phyloP scores from a whole-genome alignment of 257 asterid genomes.

The Solanum tarijense region DNA sequence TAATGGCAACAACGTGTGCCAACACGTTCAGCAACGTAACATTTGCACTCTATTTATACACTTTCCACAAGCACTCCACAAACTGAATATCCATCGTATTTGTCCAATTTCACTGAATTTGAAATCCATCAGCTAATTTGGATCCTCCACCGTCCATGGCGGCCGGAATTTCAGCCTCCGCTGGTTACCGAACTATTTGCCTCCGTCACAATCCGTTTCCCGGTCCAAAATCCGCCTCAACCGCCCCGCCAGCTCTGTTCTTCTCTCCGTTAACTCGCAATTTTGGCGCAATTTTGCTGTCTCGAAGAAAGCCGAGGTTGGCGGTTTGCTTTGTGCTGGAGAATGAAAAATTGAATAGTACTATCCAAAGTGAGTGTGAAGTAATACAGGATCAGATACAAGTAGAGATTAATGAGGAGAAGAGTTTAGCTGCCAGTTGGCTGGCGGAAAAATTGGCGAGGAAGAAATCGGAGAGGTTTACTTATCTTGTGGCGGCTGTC shows the following conservation, averaged over 20 bases:
- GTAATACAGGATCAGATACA: constrained; percentile 5
- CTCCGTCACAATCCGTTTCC: constrained; percentile 18
- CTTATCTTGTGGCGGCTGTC: constrained; percentile 89
- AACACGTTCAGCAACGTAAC: not conserved
- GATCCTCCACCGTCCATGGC: constrained; percentile 40
- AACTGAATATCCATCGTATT: not conserved
- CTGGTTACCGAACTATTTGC: constrained; percentile 12
- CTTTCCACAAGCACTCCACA: not conserved
- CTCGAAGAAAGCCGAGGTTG: constrained; percentile 18
- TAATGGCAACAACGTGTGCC: not conserved
- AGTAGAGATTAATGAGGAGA: constrained; percentile 17
- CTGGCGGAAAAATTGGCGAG: constrained; percentile 55
- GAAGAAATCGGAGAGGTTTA: constrained; percentile 76
- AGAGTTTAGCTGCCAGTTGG: constrained; percentile 11
- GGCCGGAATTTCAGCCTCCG: constrained; percentile 28
- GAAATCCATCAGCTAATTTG: not conserved
- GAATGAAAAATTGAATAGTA: constrained; percentile 23
- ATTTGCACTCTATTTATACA: not conserved
- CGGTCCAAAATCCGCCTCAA: constrained; percentile 16
- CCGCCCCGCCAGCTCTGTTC: not conserved
- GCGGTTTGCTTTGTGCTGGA: constrained; percentile 48
- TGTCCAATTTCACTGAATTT: not conserved
- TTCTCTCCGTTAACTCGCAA: constrained; percentile 9
- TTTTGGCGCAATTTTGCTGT: constrained; percentile 3
- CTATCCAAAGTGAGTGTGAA: not conserved